Percentiles rank a stretch among this genome's conserved stretches.
phyloP scores from a whole-genome alignment of 2,329 filamentous ascomycete species.

The Fusarium ambrosium region DNA sequence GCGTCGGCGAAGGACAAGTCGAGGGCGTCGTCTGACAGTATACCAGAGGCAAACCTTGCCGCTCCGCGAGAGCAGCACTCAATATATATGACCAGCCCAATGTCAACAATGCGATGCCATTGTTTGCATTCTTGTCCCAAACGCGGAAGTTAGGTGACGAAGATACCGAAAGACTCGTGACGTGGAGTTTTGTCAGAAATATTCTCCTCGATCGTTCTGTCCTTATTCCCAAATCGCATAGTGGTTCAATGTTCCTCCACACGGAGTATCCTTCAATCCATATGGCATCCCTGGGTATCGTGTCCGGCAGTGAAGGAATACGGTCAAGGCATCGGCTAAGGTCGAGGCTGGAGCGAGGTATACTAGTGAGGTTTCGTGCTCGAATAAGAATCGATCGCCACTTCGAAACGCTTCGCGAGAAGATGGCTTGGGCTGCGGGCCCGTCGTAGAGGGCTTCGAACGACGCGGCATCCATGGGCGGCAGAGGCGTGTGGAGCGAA shows the following conservation, averaged over 20 bases:
- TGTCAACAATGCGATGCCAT: slow-evolving; percentile 1
- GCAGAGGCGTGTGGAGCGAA: too few species aligned
- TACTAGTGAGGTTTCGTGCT: neutral
- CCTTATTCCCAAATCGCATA: too few species aligned
- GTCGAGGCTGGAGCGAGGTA: neutral
- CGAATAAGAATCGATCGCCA: neutral
- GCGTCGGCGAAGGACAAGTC: neutral
- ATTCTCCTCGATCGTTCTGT: too few species aligned
- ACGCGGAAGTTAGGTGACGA: neutral
- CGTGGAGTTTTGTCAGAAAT: neutral
- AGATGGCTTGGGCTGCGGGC: too few species aligned
- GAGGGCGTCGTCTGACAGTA: neutral
- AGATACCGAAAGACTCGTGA: neutral
- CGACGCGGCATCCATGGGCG: too few species aligned
- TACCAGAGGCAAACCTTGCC: neutral
- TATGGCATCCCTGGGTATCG: neutral
- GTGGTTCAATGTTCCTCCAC: neutral
- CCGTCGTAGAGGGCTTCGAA: too few species aligned
- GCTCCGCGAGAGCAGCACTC: neutral
- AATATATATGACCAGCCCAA: neutral
- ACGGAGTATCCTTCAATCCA: neutral
- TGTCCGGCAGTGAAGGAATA: neutral
- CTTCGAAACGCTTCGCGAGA: too few species aligned
- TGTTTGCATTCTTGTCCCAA: neutral
- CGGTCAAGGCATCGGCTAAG: neutral